Evolutionary conservation across 768 basidiomycete genomes (phyloP).

Genomic region (Tylopilus subfusipes): DNA sequence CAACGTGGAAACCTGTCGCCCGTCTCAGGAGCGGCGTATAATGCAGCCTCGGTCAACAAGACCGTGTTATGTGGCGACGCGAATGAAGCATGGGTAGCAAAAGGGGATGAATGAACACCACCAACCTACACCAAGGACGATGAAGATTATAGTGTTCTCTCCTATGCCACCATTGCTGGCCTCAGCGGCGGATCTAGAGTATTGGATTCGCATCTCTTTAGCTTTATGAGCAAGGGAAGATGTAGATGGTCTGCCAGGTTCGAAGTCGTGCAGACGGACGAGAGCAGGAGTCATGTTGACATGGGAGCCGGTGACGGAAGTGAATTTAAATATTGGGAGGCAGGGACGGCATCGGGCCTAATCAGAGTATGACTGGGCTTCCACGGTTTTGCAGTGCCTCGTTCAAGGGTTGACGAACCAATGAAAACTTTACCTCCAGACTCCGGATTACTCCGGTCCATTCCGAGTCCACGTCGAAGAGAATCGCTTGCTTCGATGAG

Average conservation of each 20-base stretch:
- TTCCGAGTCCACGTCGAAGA: slow-evolving; percentile 12
- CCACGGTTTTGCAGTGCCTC: slow-evolving; percentile 18
- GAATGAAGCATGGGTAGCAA: background rate
- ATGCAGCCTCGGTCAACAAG: background rate
- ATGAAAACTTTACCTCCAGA: slow-evolving; percentile 16
- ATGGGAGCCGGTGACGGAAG: background rate
- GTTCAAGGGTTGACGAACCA: slow-evolving; percentile 7
- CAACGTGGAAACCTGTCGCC: background rate
- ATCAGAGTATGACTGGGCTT: slow-evolving; percentile 8
- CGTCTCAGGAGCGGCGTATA: background rate
- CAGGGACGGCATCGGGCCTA: slow-evolving; percentile 8
- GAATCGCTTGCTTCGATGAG: slow-evolving; percentile 8
- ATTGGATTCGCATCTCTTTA: slow-evolving; percentile 3
- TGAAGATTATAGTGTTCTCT: slow-evolving; percentile 20
- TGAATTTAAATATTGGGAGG: slow-evolving; percentile 16
- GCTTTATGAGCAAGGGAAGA: background rate
- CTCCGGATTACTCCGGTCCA: slow-evolving; percentile 13
- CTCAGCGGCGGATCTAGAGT: slow-evolving; percentile 9
- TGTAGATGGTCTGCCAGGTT: background rate
- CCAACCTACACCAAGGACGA: slow-evolving; percentile 26
- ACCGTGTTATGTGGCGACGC: background rate
- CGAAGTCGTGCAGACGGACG: background rate
- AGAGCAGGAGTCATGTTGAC: slow-evolving; percentile 11
- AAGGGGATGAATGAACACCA: slow-evolving; percentile 6
- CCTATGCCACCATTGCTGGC: slow-evolving; percentile 3